phyloP scores from a whole-genome alignment of 176 grass and related monocot genomes.

The Chloris gayana region DNA sequence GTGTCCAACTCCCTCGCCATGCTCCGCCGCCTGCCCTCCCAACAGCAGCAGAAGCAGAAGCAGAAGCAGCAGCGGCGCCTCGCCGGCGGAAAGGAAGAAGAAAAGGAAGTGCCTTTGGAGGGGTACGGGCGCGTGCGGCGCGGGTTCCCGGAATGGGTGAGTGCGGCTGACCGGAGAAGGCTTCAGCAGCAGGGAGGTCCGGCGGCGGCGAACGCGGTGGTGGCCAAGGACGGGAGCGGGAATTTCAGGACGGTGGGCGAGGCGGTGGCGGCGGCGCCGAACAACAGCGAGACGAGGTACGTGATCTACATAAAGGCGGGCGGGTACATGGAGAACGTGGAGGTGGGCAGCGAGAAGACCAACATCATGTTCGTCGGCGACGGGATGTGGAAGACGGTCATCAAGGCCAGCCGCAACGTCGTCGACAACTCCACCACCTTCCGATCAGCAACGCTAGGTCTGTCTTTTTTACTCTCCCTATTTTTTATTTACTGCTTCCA shows the following conservation, averaged over 20 bases:
- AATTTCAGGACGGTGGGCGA: conserved; percentile 76
- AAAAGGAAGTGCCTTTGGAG: no score
- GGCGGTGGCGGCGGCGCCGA: conserved; percentile 81
- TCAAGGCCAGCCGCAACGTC: conserved; percentile 79
- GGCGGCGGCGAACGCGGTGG: conserved; percentile 44
- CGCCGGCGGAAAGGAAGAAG: not conserved
- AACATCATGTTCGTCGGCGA: conserved; percentile 89
- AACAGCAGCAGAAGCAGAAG: no score
- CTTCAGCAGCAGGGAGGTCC: conserved; percentile 34
- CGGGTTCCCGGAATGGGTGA: conserved; percentile 77
- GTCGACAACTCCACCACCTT: conserved; percentile 94
- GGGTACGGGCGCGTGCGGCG: conserved; percentile 59
- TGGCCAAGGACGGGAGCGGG: conserved; percentile 92
- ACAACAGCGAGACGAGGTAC: conserved; percentile 75
- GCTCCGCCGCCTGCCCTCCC: conserved; percentile 60
- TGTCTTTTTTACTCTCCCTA: not conserved
- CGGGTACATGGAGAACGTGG: conserved; percentile 87
- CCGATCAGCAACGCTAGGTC: conserved; percentile 86
- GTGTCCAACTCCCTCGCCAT: conserved; percentile 86
- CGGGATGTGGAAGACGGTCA: conserved; percentile 83
- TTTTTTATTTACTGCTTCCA: no score
- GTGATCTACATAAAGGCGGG: conserved; percentile 86
- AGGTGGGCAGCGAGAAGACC: conserved; percentile 69
- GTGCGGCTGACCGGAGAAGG: conserved; percentile 47
- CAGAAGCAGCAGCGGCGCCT: not conserved